phyloP scores from a whole-genome alignment of 2,329 filamentous ascomycete genomes.

The Alternaria tenuissima region DNA sequence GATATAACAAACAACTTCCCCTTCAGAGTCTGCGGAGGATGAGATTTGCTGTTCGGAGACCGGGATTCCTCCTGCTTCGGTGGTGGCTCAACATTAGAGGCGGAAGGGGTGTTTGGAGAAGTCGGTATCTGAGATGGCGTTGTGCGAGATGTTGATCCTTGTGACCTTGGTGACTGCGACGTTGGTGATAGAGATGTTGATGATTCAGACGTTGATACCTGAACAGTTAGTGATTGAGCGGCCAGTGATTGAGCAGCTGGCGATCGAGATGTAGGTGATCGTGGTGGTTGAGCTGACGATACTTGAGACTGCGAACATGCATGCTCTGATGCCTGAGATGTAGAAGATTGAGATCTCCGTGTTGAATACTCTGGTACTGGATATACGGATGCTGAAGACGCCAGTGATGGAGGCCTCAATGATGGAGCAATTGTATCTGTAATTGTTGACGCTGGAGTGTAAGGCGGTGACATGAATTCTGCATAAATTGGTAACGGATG shows the following conservation, averaged over 20 bases:
- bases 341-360: background rate
- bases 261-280: background rate
- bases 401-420: background rate
- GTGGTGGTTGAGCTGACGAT: background rate
- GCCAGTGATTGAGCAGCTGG: background rate
- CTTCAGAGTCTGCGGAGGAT: background rate
- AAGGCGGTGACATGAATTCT: background rate
- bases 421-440: too few species aligned
- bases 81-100: background rate
- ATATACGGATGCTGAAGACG: background rate
- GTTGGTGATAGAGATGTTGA: background rate
- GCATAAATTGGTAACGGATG: background rate
- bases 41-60: background rate
- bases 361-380: background rate
- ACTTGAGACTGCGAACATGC: background rate
- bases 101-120: background rate
- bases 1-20: slow-evolving; percentile 20
- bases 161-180: background rate
- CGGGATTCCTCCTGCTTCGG: background rate
- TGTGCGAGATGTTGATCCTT: background rate
- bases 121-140: background rate
- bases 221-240: background rate
- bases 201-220: background rate
- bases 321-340: background rate
- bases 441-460: too few species aligned